phyloP scores from a whole-genome alignment of 768 basidiomycete species.

The Aureoboletus auriporus region DNA sequence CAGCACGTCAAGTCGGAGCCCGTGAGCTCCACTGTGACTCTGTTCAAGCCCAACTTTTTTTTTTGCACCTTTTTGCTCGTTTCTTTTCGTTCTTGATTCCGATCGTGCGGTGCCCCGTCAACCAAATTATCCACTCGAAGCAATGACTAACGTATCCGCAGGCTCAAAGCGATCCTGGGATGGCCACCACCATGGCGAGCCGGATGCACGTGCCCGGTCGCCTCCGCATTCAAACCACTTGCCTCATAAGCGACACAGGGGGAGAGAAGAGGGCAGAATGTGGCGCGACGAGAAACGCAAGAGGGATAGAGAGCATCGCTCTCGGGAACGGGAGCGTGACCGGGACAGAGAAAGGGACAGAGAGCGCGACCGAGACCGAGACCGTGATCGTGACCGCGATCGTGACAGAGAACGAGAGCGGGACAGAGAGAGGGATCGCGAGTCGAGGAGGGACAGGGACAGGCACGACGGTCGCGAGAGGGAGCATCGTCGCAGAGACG shows the following conservation, averaged over 20 bases:
- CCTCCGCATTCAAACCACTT: constrained; percentile 5
- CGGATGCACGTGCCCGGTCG: constrained; percentile 22
- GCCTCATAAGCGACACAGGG: constrained; percentile 51
- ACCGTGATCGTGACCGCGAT: constrained; percentile 32
- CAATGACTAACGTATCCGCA: constrained; percentile 82
- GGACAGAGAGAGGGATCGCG: constrained; percentile 32
- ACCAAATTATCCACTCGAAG: constrained; percentile 40
- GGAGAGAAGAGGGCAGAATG: constrained; percentile 51
- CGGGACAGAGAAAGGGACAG: constrained; percentile 33
- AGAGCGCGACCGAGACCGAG: constrained; percentile 29
- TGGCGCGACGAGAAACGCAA: constrained; percentile 56
- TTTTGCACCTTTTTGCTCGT: not conserved
- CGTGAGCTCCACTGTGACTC: too few relatives aligned
- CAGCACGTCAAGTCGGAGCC: too few relatives aligned
- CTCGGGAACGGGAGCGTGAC: constrained; percentile 32
- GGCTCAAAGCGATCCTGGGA: constrained; percentile 81
- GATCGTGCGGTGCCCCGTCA: constrained; percentile 84
- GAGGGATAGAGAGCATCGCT: constrained; percentile 17
- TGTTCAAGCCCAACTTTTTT: not conserved
- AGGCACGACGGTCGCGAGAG: constrained; percentile 24
- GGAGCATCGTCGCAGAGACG: constrained; percentile 29
- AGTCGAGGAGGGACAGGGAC: constrained; percentile 27
- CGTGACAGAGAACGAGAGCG: constrained; percentile 34
- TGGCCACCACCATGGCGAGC: constrained; percentile 41
- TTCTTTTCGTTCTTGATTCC: constrained; percentile 15